Evolutionary conservation across 805 yeast genomes (phyloP), one percentile per base, ranked within the genome.

Genomic region (Kuraishia borneana): DNA sequence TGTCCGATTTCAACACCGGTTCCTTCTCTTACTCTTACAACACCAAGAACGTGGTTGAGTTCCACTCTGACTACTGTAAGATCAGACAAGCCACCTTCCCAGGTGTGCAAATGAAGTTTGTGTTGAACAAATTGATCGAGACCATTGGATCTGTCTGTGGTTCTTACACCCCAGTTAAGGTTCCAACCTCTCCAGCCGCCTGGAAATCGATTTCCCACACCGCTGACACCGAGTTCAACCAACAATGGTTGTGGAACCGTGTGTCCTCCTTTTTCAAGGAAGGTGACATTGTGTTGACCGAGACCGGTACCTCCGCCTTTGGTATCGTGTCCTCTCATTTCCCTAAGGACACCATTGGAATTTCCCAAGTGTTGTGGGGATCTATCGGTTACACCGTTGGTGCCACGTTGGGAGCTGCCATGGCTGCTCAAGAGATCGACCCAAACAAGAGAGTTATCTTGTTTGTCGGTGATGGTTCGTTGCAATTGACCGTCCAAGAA

Each of bases 1-100:
- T 83, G 51, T 82, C 92, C 34, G 95, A 83, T 60, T 84, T 80
- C 74, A 83, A 83, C 70, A 83, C 95, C 33, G 94, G 94, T 53
- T 80, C 94, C 16, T 79, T 79, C 66, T 74, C 85, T 25, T 79
- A 79, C 62, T 69, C 78, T 37, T 77, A 77, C 65, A 69, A 73
- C 57, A 79, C 88, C 47, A 74, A 70, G 58, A 78, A 79, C 62
- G 70, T 79, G 49, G 72, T 79, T 43, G 88, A 79, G 62, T 76
- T 79, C 71, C 88, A 79, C 61, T 77, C 87, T 14, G 82, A 79
- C 60, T 67, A 74, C 63, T 73, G 76, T 53, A 77, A 77, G 61
- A 73, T 78, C 54, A 73, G 67, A 54, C 71, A 63, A 48, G 87
- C 85, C 38, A 68, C 73, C 26, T 79, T 72, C 70, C 78, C 78